Evolutionary conservation across 2,329 filamentous ascomycete species (phyloP), one percentile per base, ranked within the genome.

Genomic region (Alternaria hordeiaustralica): DNA sequence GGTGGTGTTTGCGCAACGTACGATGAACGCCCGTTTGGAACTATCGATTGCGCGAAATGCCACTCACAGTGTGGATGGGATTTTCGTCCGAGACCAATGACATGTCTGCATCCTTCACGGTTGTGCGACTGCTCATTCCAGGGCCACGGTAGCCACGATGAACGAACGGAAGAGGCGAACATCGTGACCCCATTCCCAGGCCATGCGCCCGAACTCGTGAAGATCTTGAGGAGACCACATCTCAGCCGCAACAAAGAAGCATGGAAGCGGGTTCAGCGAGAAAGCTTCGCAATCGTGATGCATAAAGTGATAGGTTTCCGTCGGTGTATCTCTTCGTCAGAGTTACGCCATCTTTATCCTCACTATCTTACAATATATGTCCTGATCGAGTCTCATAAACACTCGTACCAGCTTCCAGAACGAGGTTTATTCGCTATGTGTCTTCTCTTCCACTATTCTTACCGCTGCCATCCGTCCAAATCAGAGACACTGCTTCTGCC

Each of bases 401-500:
- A 18, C 36, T 41, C n/a, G 5, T 4, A 9, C 13, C 30, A 25
- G 10, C 26, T 26, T 21, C 23, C 21, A 15, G 18, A 46, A 13
- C 3, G 41, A n/a, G 11, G 6, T 9, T 13, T 5, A 12, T 28
- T 47, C 15, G 26, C 44, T 20, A 71, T 72, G 69, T 72, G 69
- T 57, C 56, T 72, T 59, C 57, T 69, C 20, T 51, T 72, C 12
- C 55, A 65, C 13, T 69, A 72, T 49, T 21, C 53, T n/a, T 73
- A 69, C 55, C 41, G 54, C 15, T 71, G 71, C 61, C 62, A 64
- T 13, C 65, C 66, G 4, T 47, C 21, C 6, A 61, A 66, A 41
- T n/a, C 60, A 6, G 71, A 73, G 59, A 65, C 65, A 8, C 56
- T 71, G 9, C 64, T 68, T 45, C 66, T 67, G 47, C 63, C 66